phyloP scores from a whole-genome alignment of 2,329 filamentous ascomycete species.

The Diplocarpon rosae region DNA sequence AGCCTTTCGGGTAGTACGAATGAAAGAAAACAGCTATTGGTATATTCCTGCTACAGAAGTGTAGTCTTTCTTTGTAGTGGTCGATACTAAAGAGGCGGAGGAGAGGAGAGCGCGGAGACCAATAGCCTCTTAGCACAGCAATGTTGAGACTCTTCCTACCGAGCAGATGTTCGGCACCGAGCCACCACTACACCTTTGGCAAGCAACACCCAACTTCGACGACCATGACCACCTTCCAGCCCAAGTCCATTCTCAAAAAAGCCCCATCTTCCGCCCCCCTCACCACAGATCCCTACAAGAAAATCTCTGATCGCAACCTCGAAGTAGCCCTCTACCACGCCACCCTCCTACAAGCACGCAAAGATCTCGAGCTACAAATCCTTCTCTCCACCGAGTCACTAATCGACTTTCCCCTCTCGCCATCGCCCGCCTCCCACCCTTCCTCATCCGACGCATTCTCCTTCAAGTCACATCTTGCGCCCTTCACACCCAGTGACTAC shows the following conservation, averaged over 20 bases:
- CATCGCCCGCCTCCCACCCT: conserved; percentile 26
- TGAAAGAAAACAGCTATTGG: no score
- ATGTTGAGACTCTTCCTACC: no score
- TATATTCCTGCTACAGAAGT: no score
- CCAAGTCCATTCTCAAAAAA: conserved; percentile 53
- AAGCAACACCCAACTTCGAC: not conserved
- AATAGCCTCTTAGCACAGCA: no score
- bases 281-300: conserved; percentile 31
- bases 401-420: conserved; percentile 25
- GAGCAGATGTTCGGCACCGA: no score
- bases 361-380: conserved; percentile 65
- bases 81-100: no score
- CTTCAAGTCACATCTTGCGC: conserved; percentile 56
- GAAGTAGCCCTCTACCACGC: conserved; percentile 75
- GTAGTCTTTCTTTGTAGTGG: no score
- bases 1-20: no score
- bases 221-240: conserved; percentile 24
- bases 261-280: conserved; percentile 30
- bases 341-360: conserved; percentile 68
- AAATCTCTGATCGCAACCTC: conserved; percentile 37
- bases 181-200: not conserved
- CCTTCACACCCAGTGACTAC: conserved; percentile 82
- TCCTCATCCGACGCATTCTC: conserved; percentile 47
- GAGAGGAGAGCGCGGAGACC: no score
- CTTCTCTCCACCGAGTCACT: conserved; percentile 58